Conservation (phyloP, 208 protist species). For the Acanthamoeba triangularis region DNA sequence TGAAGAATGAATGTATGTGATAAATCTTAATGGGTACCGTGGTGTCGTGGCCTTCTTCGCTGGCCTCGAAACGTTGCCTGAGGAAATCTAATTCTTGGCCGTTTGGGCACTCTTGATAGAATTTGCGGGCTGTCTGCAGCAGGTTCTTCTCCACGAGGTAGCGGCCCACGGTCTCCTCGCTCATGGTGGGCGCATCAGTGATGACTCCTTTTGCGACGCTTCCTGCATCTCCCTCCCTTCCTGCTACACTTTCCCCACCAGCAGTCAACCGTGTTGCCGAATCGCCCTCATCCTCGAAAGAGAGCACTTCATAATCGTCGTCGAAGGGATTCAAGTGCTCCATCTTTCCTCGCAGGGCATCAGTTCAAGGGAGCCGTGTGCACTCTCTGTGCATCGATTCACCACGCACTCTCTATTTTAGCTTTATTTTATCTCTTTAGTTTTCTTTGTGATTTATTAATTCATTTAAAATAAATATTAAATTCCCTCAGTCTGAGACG, state of each 20-base stretch:
- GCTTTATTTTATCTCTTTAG: not conserved
- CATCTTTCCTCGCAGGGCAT: too few species aligned
- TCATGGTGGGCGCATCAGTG: not conserved
- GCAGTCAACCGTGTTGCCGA: not conserved
- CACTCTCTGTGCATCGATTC: not conserved
- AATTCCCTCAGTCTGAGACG: too few species aligned
- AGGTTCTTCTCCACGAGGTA: constrained; percentile 54
- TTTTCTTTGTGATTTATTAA: not conserved
- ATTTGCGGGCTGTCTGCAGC: constrained; percentile 72
- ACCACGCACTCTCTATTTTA: not conserved
- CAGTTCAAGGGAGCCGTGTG: too few species aligned
- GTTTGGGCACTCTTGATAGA: constrained; percentile 58
- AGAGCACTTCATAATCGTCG: not conserved
- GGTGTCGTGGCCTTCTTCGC: not conserved
- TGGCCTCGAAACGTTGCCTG: not conserved
- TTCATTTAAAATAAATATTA: too few species aligned
- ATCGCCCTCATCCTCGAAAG: not conserved
- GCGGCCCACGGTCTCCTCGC: constrained; percentile 34
- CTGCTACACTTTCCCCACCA: not conserved
- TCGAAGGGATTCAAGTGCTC: not conserved
- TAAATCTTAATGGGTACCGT: not conserved
- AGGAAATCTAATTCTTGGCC: not conserved
- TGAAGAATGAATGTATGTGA: not conserved
- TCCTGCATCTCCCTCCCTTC: not conserved
- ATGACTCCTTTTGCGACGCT: not conserved